phyloP scores from a whole-genome alignment of 139 green algal genomes.

The Picochlorum sp. region DNA sequence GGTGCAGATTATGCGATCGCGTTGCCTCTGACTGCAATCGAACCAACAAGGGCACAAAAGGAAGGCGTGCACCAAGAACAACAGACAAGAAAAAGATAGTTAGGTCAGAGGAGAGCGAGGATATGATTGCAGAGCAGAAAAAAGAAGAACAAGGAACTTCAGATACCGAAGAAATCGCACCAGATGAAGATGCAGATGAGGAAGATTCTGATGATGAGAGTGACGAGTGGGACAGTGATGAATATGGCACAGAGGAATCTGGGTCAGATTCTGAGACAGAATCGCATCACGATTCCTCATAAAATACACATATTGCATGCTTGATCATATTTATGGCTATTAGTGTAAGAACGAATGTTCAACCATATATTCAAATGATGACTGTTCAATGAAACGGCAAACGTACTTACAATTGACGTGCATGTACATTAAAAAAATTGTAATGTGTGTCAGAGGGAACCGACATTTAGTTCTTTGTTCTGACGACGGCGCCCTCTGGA shows the following conservation, averaged over 20 bases:
- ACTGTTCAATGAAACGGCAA: no score
- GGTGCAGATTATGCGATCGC: constrained; percentile 58
- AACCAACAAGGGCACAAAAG: constrained; percentile 25
- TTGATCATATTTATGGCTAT: no score
- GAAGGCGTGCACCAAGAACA: constrained; percentile 29
- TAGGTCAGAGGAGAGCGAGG: constrained; percentile 22
- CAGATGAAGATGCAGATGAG: constrained; percentile 1
- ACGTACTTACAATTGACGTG: no score
- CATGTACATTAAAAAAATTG: no score
- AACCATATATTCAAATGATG: no score
- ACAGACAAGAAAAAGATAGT: constrained; percentile 9
- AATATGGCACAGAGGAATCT: constrained; percentile 38
- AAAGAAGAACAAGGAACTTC: constrained; percentile 14
- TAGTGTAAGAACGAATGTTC: no score
- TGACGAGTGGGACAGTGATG: constrained; percentile 35
- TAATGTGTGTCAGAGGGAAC: no score
- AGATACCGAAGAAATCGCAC: constrained; percentile 11
- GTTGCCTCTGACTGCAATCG: constrained; percentile 40
- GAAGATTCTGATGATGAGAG: constrained; percentile 27
- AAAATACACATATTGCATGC: not conserved
- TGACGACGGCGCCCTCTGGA: constrained; percentile 29
- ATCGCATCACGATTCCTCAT: not conserved
- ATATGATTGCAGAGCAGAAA: constrained; percentile 1
- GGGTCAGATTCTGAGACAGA: constrained; percentile 11
- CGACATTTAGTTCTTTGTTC: not conserved